These are phyloP conservation scores for Solanum pimpinellifolium DNA, from an alignment of 257 asterid species.

Conservation along the genomic window DNA sequence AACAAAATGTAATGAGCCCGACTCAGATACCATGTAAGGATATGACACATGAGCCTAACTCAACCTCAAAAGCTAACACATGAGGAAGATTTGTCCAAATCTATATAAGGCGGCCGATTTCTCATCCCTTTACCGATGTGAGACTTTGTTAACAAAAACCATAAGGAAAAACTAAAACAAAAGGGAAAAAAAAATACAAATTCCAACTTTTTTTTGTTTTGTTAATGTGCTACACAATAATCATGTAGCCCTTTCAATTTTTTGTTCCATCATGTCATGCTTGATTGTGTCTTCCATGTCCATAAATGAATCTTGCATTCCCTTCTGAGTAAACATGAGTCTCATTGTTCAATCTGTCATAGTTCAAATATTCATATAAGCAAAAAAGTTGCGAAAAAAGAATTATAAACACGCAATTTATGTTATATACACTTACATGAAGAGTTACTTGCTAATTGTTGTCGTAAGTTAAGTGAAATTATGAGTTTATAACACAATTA, in stretches of 20 bases:
- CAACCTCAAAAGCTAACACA: too few relatives aligned
- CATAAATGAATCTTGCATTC: conserved; percentile 81
- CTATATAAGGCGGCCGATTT: too few relatives aligned
- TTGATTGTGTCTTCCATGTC: conserved; percentile 61
- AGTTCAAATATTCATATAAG: not conserved
- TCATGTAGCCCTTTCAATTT: not conserved
- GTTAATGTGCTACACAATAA: not conserved
- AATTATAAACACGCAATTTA: not conserved
- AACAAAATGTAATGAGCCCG: too few relatives aligned
- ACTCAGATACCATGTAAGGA: too few relatives aligned
- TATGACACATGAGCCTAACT: too few relatives aligned
- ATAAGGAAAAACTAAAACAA: not conserved
- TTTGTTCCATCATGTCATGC: conserved; percentile 2
- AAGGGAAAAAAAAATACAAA: not conserved
- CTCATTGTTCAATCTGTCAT: conserved; percentile 51
- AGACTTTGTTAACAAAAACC: not conserved
- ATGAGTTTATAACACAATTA: not conserved
- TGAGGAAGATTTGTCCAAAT: too few relatives aligned
- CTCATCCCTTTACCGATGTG: too few relatives aligned
- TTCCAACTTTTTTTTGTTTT: not conserved
- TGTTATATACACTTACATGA: not conserved
- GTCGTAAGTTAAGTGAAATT: not conserved
- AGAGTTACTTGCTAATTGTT: not conserved
- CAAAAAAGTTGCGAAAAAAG: not conserved
- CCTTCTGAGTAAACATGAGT: conserved; percentile 85